A percentile compares a stretch with the other conserved stretches of the same genome.
Evolutionary conservation across 805 yeast genomes (phyloP).

Genomic region (Lachancea cidri): DNA sequence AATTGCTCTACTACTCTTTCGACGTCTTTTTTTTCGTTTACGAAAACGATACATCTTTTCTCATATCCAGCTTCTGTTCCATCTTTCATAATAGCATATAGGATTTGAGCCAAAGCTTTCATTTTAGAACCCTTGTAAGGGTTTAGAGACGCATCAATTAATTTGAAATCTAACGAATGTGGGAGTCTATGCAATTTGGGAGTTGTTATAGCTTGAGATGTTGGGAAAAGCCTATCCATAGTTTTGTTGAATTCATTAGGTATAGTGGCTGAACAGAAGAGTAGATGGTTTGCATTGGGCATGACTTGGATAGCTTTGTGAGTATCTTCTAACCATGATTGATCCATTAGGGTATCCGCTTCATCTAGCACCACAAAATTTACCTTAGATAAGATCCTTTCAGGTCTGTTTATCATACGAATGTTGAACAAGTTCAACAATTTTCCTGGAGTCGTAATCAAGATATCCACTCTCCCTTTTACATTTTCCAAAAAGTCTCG

Average conservation of each 20-base stretch:
- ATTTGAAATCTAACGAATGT: slow-evolving; percentile 59
- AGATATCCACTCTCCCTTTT: slow-evolving; percentile 59
- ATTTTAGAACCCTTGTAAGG: slow-evolving; percentile 84
- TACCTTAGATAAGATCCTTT: slow-evolving; percentile 41
- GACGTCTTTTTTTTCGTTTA: slow-evolving; percentile 67
- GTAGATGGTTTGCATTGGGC: slow-evolving; percentile 53
- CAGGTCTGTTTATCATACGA: slow-evolving; percentile 33
- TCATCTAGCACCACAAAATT: slow-evolving; percentile 77
- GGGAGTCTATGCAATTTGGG: slow-evolving; percentile 87
- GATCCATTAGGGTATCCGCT: slow-evolving; percentile 88
- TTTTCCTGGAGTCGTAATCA: slow-evolving; percentile 84
- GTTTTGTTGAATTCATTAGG: slow-evolving; percentile 70
- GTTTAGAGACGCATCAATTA: slow-evolving; percentile 67
- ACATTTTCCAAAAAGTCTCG: slow-evolving; percentile 44
- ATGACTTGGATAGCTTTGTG: slow-evolving; percentile 46
- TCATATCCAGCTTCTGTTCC: slow-evolving; percentile 72
- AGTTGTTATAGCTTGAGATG: slow-evolving; percentile 61
- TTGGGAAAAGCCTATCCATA: slow-evolving; percentile 56
- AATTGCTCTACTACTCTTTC: slow-evolving; percentile 52
- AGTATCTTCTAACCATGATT: slow-evolving; percentile 68
- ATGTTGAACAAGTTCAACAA: slow-evolving; percentile 37
- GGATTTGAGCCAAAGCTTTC: slow-evolving; percentile 81
- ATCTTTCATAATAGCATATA: slow-evolving; percentile 80
- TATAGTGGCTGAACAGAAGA: slow-evolving; percentile 87
- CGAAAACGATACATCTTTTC: slow-evolving; percentile 81